Evolutionary conservation across 305 asterid species (phyloP).

Genomic region (Fraxinus baroniana): DNA sequence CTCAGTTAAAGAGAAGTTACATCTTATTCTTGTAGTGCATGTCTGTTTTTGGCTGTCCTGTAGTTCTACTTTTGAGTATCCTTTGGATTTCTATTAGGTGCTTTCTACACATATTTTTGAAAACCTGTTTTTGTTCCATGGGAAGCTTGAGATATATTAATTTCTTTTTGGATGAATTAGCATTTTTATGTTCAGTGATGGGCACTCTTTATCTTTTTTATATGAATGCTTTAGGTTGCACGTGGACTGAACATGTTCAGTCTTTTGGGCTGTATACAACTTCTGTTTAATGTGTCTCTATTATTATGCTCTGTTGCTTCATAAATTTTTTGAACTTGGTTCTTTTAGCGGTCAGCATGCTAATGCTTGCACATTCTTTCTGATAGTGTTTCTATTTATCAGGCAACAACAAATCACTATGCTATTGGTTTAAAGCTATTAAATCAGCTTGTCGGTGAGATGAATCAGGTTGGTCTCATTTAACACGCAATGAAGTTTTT

Average conservation of each 20-base stretch:
- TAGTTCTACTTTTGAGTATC: conserved; percentile 3
- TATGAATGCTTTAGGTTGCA: conserved; percentile 8
- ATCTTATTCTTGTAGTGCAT: not conserved
- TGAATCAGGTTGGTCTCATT: conserved; percentile 79
- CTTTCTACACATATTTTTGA: not conserved
- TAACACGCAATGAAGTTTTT: conserved; percentile 16
- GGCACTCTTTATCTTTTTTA: not conserved
- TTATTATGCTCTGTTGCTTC: conserved; percentile 7
- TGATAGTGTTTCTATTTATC: conserved; percentile 36
- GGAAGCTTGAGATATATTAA: not conserved
- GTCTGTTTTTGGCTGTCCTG: conserved; percentile 1
- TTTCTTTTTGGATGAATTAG: not conserved
- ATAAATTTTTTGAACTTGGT: conserved; percentile 15
- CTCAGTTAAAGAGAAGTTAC: not conserved
- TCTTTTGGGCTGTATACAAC: not conserved
- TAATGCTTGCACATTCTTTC: conserved; percentile 26
- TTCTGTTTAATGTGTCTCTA: not conserved
- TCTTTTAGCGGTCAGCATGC: conserved; percentile 5
- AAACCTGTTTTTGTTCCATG: not conserved
- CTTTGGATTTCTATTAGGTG: not conserved
- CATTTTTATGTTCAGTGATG: not conserved
- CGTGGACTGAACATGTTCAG: not conserved
- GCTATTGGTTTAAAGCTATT: conserved; percentile 92
- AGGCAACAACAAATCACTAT: conserved; percentile 87
- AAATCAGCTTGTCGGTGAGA: conserved; percentile 94